Evolutionary conservation across 2,329 filamentous ascomycete genomes (phyloP), one percentile per base, ranked within the genome.

Genomic region (Tolypocladium album): DNA sequence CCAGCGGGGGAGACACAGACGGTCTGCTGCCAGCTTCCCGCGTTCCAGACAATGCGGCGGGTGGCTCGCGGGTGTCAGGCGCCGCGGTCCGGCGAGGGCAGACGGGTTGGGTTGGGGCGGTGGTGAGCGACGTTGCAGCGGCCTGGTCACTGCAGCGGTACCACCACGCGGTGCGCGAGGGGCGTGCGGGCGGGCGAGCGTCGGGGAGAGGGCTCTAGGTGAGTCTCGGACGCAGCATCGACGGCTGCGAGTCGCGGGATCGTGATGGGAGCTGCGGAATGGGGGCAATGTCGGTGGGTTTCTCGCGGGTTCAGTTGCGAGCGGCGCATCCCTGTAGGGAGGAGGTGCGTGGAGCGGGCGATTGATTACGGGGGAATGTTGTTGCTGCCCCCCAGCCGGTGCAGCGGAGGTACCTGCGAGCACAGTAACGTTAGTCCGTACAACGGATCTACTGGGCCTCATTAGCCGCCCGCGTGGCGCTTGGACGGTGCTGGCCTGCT

Each of bases 41-140:
- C 66, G 68, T 63, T 62, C 61, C 68, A 69, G 73, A 75, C 73
- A 75, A 72, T 69, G 67, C 70, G 73, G 68, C 73, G 73, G 69
- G 67, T 73, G 67, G 60, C 55, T 64, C 61, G 59, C 64, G 56
- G 63, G 59, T 61, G 56, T 59, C 60, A 58, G 60, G 61, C 60
- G 62, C 61, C 57, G 58, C 62, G 62, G 60, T 61, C 56, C 43
- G 62, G 55, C 58, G 55, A 56, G 40, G 27, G 58, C 31, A 55
- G 34, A 47, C 12, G 43, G 20, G 43, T 38, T 39, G 47, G 45
- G 36, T 24, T 55, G 45, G 47, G 17, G 45, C 17, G 22, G n/a
- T 47, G 50, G 20, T 17, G 50, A 36, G 50, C 50, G 50, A 53
- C 50, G 50, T 53, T 53, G 50, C 50, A 53, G 20, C 31, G 27